phyloP scores from a whole-genome alignment of 2,329 filamentous ascomycete species.

The Scopulariopsis brevicaulis region DNA sequence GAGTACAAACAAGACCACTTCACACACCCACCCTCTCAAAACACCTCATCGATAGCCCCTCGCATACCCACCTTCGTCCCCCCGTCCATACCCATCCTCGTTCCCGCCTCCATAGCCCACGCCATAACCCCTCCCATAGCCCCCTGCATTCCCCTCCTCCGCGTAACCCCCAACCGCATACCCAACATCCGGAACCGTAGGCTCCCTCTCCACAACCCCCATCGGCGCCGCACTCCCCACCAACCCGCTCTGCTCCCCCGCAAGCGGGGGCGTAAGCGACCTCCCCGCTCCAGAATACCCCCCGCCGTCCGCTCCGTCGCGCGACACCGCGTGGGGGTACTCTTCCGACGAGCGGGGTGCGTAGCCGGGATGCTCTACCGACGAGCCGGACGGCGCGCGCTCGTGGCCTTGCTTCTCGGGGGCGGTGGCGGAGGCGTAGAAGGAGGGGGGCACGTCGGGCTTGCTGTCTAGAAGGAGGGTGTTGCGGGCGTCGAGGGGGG shows the following conservation, averaged over 20 bases:
- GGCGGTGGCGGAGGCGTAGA: conserved; percentile 27
- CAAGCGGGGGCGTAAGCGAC: conserved; percentile 19
- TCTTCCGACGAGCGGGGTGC: conserved; percentile 11
- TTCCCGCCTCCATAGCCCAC: neutral
- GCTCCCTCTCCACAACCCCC: conserved; percentile 13
- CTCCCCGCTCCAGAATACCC: conserved; percentile 7
- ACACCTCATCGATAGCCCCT: neutral
- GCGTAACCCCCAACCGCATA: neutral
- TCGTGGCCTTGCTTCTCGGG: conserved; percentile 19
- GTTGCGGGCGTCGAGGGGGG: conserved; percentile 77
- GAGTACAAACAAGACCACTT: neutral
- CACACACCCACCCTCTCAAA: neutral
- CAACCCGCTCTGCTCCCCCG: conserved; percentile 16
- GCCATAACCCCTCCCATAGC: neutral
- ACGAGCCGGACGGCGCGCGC: conserved; percentile 10
- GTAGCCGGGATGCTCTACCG: neutral
- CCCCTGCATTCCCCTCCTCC: neutral
- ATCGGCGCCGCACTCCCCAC: conserved; percentile 23
- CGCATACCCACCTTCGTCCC: neutral
- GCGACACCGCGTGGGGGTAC: conserved; percentile 10
- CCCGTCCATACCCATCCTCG: neutral
- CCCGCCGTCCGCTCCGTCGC: neutral
- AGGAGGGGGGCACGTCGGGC: conserved; percentile 24
- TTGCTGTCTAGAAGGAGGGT: conserved; percentile 61
- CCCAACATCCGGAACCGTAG: conserved; percentile 18